Conservation (phyloP, 2,329 filamentous ascomycete species). For the Didymellaceae sp. region DNA sequence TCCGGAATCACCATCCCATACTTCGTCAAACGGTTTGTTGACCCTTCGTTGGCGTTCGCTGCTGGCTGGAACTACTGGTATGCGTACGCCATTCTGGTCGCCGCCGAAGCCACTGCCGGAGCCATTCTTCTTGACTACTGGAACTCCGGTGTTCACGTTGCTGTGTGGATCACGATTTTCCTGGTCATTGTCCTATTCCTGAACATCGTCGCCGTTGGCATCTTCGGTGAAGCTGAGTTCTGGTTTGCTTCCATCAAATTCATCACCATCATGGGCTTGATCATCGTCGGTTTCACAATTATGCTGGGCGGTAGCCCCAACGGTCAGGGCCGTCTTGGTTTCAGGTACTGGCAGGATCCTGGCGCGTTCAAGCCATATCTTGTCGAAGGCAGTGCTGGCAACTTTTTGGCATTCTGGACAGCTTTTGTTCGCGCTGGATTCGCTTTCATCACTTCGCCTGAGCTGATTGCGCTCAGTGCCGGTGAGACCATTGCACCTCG, state of each 20-base stretch:
- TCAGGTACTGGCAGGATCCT: conserved; percentile 72
- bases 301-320: conserved; percentile 47
- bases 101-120: conserved; percentile 45
- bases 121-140: conserved; percentile 46
- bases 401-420: conserved; percentile 66
- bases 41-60: conserved; percentile 52
- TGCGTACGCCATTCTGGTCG: conserved; percentile 45
- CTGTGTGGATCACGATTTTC: conserved; percentile 48
- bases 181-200: conserved; percentile 44
- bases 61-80: conserved; percentile 44
- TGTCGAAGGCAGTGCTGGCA: conserved; percentile 64
- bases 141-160: conserved; percentile 39
- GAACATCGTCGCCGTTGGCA: conserved; percentile 45
- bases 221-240: conserved; percentile 58
- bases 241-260: conserved; percentile 60
- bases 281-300: conserved; percentile 46
- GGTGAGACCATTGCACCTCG: conserved; percentile 46
- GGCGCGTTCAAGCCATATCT: conserved; percentile 58
- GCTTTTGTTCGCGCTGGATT: conserved; percentile 61
- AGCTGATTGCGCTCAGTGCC: conserved; percentile 44
- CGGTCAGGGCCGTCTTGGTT: conserved; percentile 56
- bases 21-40: conserved; percentile 54
- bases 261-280: conserved; percentile 45
- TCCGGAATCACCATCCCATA: conserved; percentile 48
- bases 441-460: conserved; percentile 49